Evolutionary conservation across 1,284 basidiomycete genomes (phyloP), one percentile per base, ranked within the genome.

Genomic region (Ustilago hordei): DNA sequence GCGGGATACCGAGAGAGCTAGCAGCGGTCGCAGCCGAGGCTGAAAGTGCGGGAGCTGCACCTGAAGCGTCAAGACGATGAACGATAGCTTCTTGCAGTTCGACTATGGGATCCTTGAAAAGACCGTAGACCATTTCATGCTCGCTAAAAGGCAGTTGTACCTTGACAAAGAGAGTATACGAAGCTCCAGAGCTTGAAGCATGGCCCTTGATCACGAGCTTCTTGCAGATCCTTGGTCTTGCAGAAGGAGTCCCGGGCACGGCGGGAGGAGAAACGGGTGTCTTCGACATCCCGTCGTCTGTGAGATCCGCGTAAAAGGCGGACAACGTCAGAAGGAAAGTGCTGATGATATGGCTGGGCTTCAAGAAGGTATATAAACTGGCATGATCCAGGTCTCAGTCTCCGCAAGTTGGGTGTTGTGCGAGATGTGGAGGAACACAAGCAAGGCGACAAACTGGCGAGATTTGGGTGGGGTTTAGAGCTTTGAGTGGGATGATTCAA

Each of bases 161-260:
- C 56, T 72, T 75, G 17, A 75, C 41, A 41, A 64, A 78, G 32
- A 78, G 57, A 2, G 67, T 75, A 28, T 78, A 78, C 8, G 56
- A 58, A 28, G 76, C 68, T 12, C 62, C 69, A 1, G 66, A 41
- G 59, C 47, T 64, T 17, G 62, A 61, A 1, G 72, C 76, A 17
- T 72, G 63, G 9, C 76, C 76, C 31, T 71, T 70, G 53, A 78
- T 28, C 32, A 78, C 68, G 36, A 78, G 64, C 59, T 75, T 78
- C 55, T 75, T 70, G 61, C 76, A 75, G 41, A 78, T 61, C 38
- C 74, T 64, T 8, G 60, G 11, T 4, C 13, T 54, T 3, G 57
- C 4, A 8, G 53, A 38, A 32, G 61, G 43, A 38, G 38, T 60
- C n/a, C 45, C 23, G 4, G 64, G 53, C 4, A 47, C 38, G 15